Percentiles rank a stretch among this genome's conserved stretches.
phyloP scores from a whole-genome alignment of 2,329 filamentous ascomycete genomes.

The Pyricularia pennisetigena region DNA sequence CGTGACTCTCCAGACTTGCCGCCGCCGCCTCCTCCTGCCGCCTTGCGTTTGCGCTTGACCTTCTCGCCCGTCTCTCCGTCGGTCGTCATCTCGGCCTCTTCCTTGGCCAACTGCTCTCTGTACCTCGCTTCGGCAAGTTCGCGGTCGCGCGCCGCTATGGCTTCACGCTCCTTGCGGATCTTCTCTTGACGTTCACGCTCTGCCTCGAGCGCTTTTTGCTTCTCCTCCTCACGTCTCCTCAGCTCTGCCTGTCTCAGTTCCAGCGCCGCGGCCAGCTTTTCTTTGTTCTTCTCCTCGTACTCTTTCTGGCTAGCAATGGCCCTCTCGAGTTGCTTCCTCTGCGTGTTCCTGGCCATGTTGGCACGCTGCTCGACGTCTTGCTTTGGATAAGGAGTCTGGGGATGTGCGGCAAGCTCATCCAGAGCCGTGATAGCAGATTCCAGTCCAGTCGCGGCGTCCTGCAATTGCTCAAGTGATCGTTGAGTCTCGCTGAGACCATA shows the following conservation, averaged over 20 bases:
- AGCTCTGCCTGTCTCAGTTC: conserved; percentile 74
- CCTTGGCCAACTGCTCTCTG: conserved; percentile 57
- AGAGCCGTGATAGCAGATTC: conserved; percentile 73
- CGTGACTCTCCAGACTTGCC: conserved; percentile 21
- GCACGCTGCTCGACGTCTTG: conserved; percentile 88
- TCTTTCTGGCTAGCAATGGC: conserved; percentile 76
- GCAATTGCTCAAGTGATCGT: conserved; percentile 69
- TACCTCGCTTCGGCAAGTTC: conserved; percentile 59
- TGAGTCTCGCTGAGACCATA: conserved; percentile 66
- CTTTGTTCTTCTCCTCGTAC: conserved; percentile 88
- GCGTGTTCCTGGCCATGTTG: conserved; percentile 94
- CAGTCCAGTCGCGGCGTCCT: conserved; percentile 65
- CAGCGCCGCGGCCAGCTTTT: conserved; percentile 73
- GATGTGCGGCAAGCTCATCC: conserved; percentile 52
- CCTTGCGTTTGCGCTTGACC: conserved; percentile 66
- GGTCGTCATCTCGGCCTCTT: conserved; percentile 71
- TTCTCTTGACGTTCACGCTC: conserved; percentile 68
- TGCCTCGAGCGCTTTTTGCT: conserved; percentile 54
- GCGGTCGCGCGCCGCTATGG: conserved; percentile 68
- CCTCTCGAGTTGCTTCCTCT: conserved; percentile 82
- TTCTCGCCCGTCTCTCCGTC: conserved; percentile 76
- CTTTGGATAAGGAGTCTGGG: conserved; percentile 75
- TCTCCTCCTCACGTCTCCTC: conserved; percentile 66
- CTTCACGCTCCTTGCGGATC: conserved; percentile 76
- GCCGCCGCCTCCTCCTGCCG: conserved; percentile 21